Evolutionary conservation across 1,284 basidiomycete genomes (phyloP), one percentile per base, ranked within the genome.

Genomic region (Neonothopanus nambi): DNA sequence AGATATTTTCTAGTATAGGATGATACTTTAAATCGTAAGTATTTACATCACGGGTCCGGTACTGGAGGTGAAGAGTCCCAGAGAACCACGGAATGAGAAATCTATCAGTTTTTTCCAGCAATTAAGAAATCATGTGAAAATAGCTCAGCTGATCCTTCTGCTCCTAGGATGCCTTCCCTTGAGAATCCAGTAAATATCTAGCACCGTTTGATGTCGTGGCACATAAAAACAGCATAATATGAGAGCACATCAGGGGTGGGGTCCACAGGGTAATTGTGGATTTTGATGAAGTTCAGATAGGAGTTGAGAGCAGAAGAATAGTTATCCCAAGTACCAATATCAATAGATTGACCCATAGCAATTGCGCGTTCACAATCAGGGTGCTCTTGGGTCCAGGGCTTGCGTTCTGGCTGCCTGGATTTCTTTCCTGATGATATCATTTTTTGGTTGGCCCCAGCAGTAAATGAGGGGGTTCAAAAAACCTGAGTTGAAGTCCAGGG

Each of bases 151-250:
- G n/a, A n/a, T n/a, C n/a, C n/a, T n/a, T n/a, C n/a, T n/a, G n/a
- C n/a, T n/a, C n/a, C n/a, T n/a, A n/a, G n/a, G n/a, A n/a, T n/a
- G n/a, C n/a, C n/a, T n/a, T n/a, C n/a, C n/a, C n/a, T n/a, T n/a
- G n/a, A n/a, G n/a, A n/a, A n/a, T n/a, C n/a, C n/a, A n/a, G n/a
- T n/a, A n/a, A n/a, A n/a, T n/a, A n/a, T n/a, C n/a, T n/a, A n/a
- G n/a, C n/a, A n/a, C n/a, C n/a, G n/a, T n/a, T n/a, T n/a, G 61
- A 79, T 76, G 33, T 72, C 63, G 38, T 69, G 62, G 8, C 51
- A 72, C 68, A 73, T 73, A 57, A 65, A 79, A 0, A 71, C 66
- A 4, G 64, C 57, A 52, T 64, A 79, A 30, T 72, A 66, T 11
- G 59, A 62, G 0, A 77, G 58, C 0, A 69, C 72, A 43, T 75